A percentile compares a stretch with the other conserved stretches of the same genome.
These are phyloP conservation scores for Neurospora sp. DNA, from an alignment of 495 filamentous ascomycete genomes.

Conservation along the genomic window DNA sequence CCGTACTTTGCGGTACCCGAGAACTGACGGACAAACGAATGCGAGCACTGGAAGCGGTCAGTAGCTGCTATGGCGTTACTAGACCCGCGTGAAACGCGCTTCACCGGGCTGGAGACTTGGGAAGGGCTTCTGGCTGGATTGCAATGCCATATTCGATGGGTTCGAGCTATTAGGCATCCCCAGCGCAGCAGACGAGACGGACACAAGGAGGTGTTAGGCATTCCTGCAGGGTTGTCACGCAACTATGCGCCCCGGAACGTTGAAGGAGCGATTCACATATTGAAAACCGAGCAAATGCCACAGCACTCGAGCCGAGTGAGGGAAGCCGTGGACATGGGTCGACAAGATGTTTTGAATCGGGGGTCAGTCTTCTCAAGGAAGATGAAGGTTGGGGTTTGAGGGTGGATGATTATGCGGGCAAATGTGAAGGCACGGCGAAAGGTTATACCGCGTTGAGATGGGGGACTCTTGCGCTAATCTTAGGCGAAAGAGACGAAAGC, in stretches of 20 bases:
- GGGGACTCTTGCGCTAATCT: too few species aligned
- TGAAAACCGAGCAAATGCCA: not conserved
- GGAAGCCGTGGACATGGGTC: not conserved
- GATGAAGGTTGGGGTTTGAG: not conserved
- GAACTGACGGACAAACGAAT: not conserved
- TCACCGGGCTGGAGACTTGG: not conserved
- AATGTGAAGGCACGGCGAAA: too few species aligned
- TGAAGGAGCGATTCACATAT: not conserved
- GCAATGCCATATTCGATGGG: not conserved
- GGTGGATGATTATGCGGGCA: too few species aligned
- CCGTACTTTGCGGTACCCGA: not conserved
- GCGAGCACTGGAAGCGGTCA: not conserved
- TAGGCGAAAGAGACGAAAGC: too few species aligned
- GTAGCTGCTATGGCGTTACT: not conserved
- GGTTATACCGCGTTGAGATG: too few species aligned
- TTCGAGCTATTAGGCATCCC: not conserved
- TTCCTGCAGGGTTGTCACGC: not conserved
- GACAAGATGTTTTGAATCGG: not conserved
- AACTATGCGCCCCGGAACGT: not conserved
- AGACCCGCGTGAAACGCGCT: not conserved
- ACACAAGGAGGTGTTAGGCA: not conserved
- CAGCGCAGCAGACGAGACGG: not conserved
- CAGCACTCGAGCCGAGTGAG: not conserved
- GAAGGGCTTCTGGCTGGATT: not conserved
- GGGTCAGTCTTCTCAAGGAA: not conserved